Evolutionary conservation across 1,284 basidiomycete species (phyloP).

Genomic region (Trametes polyzona): DNA sequence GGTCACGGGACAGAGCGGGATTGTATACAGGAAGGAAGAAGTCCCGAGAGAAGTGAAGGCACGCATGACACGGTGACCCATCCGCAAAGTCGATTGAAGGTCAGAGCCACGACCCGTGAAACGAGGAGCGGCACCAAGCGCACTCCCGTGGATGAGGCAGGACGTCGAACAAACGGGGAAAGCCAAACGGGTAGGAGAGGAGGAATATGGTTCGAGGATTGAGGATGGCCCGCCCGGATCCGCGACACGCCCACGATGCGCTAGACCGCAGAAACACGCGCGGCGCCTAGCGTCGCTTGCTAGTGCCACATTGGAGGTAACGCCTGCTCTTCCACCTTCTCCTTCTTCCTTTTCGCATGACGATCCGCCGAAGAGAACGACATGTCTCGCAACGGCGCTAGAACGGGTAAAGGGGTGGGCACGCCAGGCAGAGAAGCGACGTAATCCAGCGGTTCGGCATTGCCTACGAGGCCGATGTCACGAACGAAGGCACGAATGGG

Average conservation of each 20-base stretch:
- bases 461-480: not conserved
- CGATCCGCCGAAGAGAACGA: not conserved
- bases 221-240: not conserved
- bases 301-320: too few species aligned
- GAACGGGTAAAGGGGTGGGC: too few species aligned
- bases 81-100: not conserved
- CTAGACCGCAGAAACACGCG: not conserved
- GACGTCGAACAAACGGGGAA: slow-evolving; percentile 3
- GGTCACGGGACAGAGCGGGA: not conserved
- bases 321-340: not conserved
- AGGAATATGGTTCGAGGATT: too few species aligned
- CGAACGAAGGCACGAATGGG: not conserved
- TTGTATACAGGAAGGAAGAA: not conserved
- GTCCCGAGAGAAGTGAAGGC: not conserved
- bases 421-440: too few species aligned
- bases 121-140: not conserved
- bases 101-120: not conserved
- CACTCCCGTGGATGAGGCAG: not conserved
- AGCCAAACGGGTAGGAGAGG: not conserved
- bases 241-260: slow-evolving; percentile 2
- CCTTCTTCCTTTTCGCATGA: not conserved
- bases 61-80: not conserved
- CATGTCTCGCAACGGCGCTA: too few species aligned
- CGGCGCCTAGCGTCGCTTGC: not conserved
- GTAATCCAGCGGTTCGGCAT: too few species aligned